phyloP scores from a whole-genome alignment of 176 grass and related monocot species.

The Pharus latifolius region DNA sequence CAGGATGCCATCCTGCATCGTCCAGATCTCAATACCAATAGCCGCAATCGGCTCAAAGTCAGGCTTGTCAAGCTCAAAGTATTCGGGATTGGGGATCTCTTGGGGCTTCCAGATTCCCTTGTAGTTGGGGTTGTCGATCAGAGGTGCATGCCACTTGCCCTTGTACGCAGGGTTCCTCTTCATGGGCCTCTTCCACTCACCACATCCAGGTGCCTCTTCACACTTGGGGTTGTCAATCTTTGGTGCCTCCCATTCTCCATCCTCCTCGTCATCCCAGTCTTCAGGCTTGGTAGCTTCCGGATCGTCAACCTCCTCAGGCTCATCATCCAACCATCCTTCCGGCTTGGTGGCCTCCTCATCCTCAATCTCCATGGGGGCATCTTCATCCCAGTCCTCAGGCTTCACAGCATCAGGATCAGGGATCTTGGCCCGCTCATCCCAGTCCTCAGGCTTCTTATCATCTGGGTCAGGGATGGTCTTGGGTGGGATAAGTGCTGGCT shows the following conservation, averaged over 20 bases:
- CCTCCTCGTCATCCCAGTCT: conserved; percentile 99
- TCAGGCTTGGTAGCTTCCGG: conserved; percentile 82
- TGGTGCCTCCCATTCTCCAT: conserved; percentile 88
- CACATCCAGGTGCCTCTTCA: conserved; percentile 82
- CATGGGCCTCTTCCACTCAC: conserved; percentile 96
- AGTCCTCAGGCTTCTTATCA: conserved; percentile 98
- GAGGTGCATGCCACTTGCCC: conserved; percentile 90
- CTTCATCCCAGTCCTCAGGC: conserved; percentile 95
- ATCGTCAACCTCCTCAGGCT: conserved; percentile 91
- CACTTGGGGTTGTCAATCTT: conserved; percentile 97
- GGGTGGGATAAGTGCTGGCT: conserved; percentile 73
- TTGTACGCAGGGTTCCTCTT: conserved; percentile 89
- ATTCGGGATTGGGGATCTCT: conserved; percentile 94
- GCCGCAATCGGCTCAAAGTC: conserved; percentile 73
- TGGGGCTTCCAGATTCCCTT: conserved; percentile 97
- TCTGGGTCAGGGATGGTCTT: conserved; percentile 95
- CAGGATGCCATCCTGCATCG: conserved; percentile 94
- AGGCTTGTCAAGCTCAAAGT: conserved; percentile 80
- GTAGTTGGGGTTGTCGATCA: conserved; percentile 91
- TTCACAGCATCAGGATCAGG: conserved; percentile 69
- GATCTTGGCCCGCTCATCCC: conserved; percentile 93
- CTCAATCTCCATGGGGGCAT: conserved; percentile 84
- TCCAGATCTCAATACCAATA: conserved; percentile 99
- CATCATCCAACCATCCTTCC: conserved; percentile 92
- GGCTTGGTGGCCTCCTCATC: conserved; percentile 87